Conservation (phyloP, 306 rosid genomes). For the Lotus japonicus region DNA sequence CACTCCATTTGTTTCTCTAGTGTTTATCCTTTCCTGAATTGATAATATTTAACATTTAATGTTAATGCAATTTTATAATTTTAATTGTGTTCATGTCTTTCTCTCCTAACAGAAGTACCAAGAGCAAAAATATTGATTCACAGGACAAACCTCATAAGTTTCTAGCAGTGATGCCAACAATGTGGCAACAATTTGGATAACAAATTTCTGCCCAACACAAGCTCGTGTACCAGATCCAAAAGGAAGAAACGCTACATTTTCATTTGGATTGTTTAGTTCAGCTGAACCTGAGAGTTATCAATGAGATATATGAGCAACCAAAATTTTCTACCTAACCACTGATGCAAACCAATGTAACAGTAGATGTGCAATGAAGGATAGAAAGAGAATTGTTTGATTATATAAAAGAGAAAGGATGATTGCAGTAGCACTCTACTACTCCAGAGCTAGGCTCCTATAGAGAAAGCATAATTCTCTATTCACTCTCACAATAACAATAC, state of each 20-base stretch:
- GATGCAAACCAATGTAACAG: too few relatives aligned
- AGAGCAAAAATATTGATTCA: not conserved
- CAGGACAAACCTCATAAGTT: constrained; percentile 52
- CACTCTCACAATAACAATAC: too few relatives aligned
- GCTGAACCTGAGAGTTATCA: constrained; percentile 29
- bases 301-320: not conserved
- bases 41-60: not conserved
- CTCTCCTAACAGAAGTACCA: not conserved
- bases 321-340: not conserved
- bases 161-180: constrained; percentile 54
- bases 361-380: too few relatives aligned
- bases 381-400: too few relatives aligned
- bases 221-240: constrained; percentile 76
- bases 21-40: not conserved
- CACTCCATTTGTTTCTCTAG: not conserved
- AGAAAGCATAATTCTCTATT: too few relatives aligned
- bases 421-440: too few relatives aligned
- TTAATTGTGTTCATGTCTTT: not conserved
- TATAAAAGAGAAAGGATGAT: too few relatives aligned
- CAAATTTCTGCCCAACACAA: constrained; percentile 69
- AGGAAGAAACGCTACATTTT: constrained; percentile 64
- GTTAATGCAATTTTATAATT: not conserved
- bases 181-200: constrained; percentile 51
- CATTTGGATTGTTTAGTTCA: constrained; percentile 54
- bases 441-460: too few relatives aligned